phyloP scores from a whole-genome alignment of 1,139 yeast genomes.

The Yamadazyma oceani region DNA sequence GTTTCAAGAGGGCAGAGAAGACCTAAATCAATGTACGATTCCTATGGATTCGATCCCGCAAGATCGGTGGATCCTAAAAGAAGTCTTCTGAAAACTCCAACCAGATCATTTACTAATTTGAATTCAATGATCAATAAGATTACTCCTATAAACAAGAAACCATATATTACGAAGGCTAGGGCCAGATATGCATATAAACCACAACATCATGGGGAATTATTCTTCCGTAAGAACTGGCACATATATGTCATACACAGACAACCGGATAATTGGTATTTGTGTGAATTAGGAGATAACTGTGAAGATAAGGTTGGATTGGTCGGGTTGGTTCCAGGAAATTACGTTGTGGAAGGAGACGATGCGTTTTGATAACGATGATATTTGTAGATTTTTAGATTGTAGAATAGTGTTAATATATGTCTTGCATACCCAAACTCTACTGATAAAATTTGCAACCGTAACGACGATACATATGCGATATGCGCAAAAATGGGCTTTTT shows the following conservation, averaged over 20 bases:
- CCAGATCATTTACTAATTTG: slow-evolving; percentile 34
- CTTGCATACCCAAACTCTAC: too few relatives aligned
- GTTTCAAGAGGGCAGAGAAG: slow-evolving; percentile 17
- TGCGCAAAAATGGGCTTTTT: neutral
- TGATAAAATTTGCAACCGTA: too few relatives aligned
- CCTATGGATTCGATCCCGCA: slow-evolving; percentile 11
- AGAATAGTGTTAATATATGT: slow-evolving; percentile 1
- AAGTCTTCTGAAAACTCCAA: slow-evolving; percentile 26
- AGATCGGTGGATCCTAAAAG: slow-evolving; percentile 18
- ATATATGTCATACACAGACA: slow-evolving; percentile 70
- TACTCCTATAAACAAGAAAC: slow-evolving; percentile 45
- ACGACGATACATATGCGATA: neutral
- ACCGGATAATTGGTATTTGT: slow-evolving; percentile 90
- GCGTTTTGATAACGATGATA: slow-evolving; percentile 16
- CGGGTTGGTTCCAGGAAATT: slow-evolving; percentile 86
- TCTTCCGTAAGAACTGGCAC: slow-evolving; percentile 73
- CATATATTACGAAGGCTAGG: slow-evolving; percentile 57
- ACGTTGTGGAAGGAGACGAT: slow-evolving; percentile 39
- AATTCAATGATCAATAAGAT: slow-evolving; percentile 29
- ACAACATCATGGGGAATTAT: slow-evolving; percentile 75
- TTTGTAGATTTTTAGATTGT: neutral
- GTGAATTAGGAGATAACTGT: slow-evolving; percentile 62
- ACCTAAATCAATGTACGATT: slow-evolving; percentile 45
- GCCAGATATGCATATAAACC: slow-evolving; percentile 77
- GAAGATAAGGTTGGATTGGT: slow-evolving; percentile 45